A percentile compares a stretch with the other conserved stretches of the same genome.
Conservation (phyloP, 768 basidiomycete species). For the Hydnomerulius pinastri region DNA sequence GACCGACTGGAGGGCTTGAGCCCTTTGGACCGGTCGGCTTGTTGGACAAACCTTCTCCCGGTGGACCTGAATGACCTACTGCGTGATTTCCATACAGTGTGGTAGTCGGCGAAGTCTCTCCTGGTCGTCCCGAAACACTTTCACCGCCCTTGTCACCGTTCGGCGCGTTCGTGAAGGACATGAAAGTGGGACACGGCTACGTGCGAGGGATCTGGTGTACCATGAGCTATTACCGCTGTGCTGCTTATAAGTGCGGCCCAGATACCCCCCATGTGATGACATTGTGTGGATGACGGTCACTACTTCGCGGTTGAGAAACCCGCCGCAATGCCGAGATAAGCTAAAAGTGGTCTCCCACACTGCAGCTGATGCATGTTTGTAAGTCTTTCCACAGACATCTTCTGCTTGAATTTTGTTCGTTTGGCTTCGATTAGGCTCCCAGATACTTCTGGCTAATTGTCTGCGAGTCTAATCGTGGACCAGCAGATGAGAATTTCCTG, state of each 20-base stretch:
- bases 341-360: no score
- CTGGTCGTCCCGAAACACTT: neutral
- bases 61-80: neutral
- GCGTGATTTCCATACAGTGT: conserved; percentile 10
- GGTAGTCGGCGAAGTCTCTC: conserved; percentile 5
- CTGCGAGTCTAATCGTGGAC: no score
- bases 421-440: no score
- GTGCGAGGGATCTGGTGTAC: neutral
- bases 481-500: no score
- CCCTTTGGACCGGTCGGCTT: neutral
- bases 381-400: no score
- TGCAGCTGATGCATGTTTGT: no score
- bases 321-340: no score
- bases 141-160: neutral
- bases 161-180: neutral
- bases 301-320: no score
- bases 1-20: neutral
- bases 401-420: no score
- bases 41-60: neutral
- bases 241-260: conserved; percentile 7
- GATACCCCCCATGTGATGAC: conserved; percentile 4
- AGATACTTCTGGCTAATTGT: no score
- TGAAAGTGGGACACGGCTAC: neutral
- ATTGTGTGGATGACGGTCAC: neutral
- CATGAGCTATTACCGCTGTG: neutral